Percentiles rank a stretch among this genome's conserved stretches.
phyloP scores from a whole-genome alignment of 257 asterid species.

The Penstemon eatonii region DNA sequence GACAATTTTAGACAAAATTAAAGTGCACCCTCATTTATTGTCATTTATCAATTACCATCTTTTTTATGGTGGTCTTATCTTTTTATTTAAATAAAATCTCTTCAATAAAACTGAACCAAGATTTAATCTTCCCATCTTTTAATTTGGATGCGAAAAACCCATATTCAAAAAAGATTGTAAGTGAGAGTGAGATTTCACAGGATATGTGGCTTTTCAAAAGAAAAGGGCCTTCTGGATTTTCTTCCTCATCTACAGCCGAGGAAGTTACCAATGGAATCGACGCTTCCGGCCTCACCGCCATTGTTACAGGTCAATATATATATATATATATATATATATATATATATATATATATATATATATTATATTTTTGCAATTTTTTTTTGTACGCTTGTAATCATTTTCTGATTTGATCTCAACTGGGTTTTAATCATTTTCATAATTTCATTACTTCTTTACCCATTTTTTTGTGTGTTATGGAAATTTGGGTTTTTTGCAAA shows the following conservation, averaged over 20 bases:
- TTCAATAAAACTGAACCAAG: not conserved
- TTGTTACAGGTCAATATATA: conserved; percentile 62
- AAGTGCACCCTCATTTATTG: not conserved
- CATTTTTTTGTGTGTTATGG: too few relatives aligned
- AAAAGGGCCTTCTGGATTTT: conserved; percentile 65
- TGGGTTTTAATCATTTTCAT: too few relatives aligned
- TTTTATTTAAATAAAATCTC: not conserved
- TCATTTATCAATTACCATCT: not conserved
- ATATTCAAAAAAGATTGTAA: conserved; percentile 1
- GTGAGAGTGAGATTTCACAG: not conserved
- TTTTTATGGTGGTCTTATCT: conserved; percentile 6
- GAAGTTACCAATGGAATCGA: conserved; percentile 73
- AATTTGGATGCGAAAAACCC: too few relatives aligned
- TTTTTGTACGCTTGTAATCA: too few relatives aligned
- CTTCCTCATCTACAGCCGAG: conserved; percentile 70
- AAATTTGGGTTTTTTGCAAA: too few relatives aligned
- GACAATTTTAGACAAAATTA: too few relatives aligned
- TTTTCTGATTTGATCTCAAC: too few relatives aligned
- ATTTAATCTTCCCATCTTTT: not conserved
- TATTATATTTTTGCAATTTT: too few relatives aligned
- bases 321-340: too few relatives aligned
- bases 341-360: not conserved
- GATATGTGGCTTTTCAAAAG: conserved; percentile 52
- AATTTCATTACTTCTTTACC: too few relatives aligned
- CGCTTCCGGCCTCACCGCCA: conserved; percentile 80